phyloP scores from a whole-genome alignment of 1,284 basidiomycete species.

The Microbotryum scabiosae region DNA sequence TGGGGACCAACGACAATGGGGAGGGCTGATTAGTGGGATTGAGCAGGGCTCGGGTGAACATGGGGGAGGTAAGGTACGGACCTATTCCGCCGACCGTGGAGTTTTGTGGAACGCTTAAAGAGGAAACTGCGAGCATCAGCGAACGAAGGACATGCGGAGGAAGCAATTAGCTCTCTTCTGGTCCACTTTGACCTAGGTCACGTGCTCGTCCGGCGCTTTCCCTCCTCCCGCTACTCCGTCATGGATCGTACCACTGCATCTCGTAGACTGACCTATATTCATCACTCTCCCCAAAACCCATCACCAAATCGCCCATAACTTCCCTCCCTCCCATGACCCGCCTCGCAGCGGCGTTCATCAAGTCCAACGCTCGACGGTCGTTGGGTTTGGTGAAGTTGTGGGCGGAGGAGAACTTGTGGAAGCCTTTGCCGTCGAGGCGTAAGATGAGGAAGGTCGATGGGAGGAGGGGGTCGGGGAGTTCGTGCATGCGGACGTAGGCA shows the following conservation, averaged over 20 bases:
- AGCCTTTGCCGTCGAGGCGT: constrained; percentile 86
- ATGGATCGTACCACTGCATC: too few relatives aligned
- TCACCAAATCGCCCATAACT: constrained; percentile 62
- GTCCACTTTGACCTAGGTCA: neutral
- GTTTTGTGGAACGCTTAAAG: constrained; percentile 59
- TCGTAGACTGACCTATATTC: constrained; percentile 70
- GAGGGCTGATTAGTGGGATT: too few relatives aligned
- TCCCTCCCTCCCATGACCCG: constrained; percentile 57
- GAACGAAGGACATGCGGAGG: neutral
- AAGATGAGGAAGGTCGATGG: constrained; percentile 78
- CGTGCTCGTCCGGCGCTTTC: neutral
- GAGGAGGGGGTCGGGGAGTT: constrained; percentile 76
- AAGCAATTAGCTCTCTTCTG: neutral
- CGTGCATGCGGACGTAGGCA: constrained; percentile 82
- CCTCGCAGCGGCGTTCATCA: constrained; percentile 88
- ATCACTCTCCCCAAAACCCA: constrained; percentile 92
- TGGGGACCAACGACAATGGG: neutral
- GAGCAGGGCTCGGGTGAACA: too few relatives aligned
- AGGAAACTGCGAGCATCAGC: constrained; percentile 54
- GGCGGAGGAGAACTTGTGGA: constrained; percentile 84
- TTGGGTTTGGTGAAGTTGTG: constrained; percentile 87
- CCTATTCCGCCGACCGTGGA: constrained; percentile 75
- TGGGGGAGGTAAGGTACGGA: constrained; percentile 30
- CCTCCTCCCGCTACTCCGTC: too few relatives aligned
- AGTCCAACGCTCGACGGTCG: constrained; percentile 69